Percentiles rank a stretch among this genome's conserved stretches.
These are phyloP conservation scores for Diaporthe vexans DNA, from an alignment of 2,329 filamentous ascomycete genomes.

Conservation along the genomic window DNA sequence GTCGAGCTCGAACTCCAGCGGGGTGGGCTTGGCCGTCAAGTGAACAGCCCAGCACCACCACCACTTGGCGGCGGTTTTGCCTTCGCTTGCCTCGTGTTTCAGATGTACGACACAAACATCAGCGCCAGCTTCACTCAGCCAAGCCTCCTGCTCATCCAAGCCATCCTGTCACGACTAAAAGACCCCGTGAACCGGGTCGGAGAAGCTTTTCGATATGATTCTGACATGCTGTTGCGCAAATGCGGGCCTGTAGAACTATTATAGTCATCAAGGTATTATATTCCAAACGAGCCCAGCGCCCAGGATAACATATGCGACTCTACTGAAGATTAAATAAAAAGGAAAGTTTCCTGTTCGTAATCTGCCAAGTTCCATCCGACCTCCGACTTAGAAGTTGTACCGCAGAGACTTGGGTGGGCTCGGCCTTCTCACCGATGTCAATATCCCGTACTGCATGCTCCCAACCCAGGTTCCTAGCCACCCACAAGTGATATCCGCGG, in stretches of 20 bases:
- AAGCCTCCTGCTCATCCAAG: conserved; percentile 10
- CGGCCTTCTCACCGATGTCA: conserved; percentile 11
- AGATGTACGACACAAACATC: conserved; percentile 12
- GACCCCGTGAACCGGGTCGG: not conserved
- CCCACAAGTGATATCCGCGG: not conserved
- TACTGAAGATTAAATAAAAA: conserved; percentile 23
- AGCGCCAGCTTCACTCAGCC: not conserved
- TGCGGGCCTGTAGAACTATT: not conserved
- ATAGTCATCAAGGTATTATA: conserved; percentile 19
- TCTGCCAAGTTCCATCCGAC: conserved; percentile 5
- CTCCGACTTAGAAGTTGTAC: not conserved
- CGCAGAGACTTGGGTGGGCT: not conserved
- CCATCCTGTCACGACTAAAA: not conserved
- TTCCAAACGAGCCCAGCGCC: conserved; percentile 27
- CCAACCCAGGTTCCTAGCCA: not conserved
- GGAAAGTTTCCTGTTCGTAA: not conserved
- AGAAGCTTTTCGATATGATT: not conserved
- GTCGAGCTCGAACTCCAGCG: not conserved
- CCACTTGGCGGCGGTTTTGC: conserved; percentile 28
- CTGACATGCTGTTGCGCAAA: not conserved
- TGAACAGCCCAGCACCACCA: not conserved
- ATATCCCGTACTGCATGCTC: not conserved
- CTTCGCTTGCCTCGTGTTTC: conserved; percentile 26
- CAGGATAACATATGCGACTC: conserved; percentile 22
- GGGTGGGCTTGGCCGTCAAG: not conserved